These are phyloP conservation scores for Solanum infundibuliforme DNA, from an alignment of 257 asterid species.

Conservation along the genomic window DNA sequence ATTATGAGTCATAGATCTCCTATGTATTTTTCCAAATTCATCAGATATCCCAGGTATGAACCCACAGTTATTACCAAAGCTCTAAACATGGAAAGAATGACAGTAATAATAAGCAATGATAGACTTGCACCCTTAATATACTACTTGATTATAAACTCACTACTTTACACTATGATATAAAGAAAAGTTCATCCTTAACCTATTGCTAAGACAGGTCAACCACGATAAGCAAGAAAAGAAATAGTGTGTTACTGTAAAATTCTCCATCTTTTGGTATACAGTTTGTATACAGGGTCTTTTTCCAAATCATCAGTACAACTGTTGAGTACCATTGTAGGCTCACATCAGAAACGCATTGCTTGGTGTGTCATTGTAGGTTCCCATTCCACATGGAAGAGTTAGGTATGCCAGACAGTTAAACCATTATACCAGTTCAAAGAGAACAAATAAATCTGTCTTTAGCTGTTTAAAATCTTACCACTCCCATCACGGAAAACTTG, in stretches of 20 bases:
- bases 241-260: background rate
- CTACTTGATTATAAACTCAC: background rate
- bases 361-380: background rate
- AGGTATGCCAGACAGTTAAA: background rate
- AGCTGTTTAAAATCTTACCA: slow-evolving; percentile 39
- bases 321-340: background rate
- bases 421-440: background rate
- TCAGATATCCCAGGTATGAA: background rate
- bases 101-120: background rate
- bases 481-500: slow-evolving; percentile 92
- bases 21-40: background rate
- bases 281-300: background rate
- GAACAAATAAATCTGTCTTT: background rate
- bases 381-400: background rate
- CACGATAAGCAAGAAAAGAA: background rate
- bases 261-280: background rate
- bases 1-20: background rate
- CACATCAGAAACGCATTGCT: background rate
- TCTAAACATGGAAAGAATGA: background rate
- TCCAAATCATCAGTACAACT: background rate
- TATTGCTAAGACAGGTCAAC: background rate
- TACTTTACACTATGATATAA: background rate
- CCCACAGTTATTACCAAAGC: background rate
- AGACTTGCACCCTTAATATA: background rate
- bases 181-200: background rate